These are phyloP conservation scores for Aspergillus sp. DNA, from an alignment of 2,329 filamentous ascomycete genomes.

Conservation along the genomic window DNA sequence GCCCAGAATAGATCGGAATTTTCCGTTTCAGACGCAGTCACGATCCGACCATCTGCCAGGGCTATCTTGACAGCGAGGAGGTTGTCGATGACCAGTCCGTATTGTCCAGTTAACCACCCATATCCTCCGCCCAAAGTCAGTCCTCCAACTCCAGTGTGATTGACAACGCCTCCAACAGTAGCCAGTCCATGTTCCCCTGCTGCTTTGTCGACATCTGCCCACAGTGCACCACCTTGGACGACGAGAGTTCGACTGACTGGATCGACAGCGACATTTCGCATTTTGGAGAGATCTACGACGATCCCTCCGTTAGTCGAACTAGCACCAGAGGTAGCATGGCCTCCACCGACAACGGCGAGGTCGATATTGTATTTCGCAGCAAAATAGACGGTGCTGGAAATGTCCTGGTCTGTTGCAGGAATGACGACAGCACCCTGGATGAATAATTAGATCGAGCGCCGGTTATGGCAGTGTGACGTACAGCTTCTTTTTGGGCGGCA, in stretches of 20 bases:
- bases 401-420: conserved; percentile 37
- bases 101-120: conserved; percentile 50
- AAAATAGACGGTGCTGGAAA: conserved; percentile 42
- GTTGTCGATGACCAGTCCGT: conserved; percentile 53
- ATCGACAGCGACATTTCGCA: conserved; percentile 50
- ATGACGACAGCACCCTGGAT: conserved; percentile 40
- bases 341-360: conserved; percentile 25
- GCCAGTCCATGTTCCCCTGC: conserved; percentile 51
- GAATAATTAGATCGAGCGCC: not conserved
- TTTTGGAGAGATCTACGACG: conserved; percentile 52
- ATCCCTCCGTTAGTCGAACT: conserved; percentile 52
- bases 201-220: conserved; percentile 53
- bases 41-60: conserved; percentile 35
- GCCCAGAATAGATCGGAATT: conserved; percentile 49
- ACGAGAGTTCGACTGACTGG: conserved; percentile 40
- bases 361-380: conserved; percentile 31
- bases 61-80: conserved; percentile 38
- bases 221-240: conserved; percentile 51
- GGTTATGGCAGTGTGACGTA: conserved; percentile 5
- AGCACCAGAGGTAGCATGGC: conserved; percentile 49
- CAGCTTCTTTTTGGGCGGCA: conserved; percentile 24
- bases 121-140: conserved; percentile 56
- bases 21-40: conserved; percentile 37
- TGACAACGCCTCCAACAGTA: conserved; percentile 58
- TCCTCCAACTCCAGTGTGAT: conserved; percentile 59